Percentiles rank a stretch among this genome's conserved stretches.
Conservation (phyloP, 2,329 filamentous ascomycete genomes). For the Pseudocercospora vitis region DNA sequence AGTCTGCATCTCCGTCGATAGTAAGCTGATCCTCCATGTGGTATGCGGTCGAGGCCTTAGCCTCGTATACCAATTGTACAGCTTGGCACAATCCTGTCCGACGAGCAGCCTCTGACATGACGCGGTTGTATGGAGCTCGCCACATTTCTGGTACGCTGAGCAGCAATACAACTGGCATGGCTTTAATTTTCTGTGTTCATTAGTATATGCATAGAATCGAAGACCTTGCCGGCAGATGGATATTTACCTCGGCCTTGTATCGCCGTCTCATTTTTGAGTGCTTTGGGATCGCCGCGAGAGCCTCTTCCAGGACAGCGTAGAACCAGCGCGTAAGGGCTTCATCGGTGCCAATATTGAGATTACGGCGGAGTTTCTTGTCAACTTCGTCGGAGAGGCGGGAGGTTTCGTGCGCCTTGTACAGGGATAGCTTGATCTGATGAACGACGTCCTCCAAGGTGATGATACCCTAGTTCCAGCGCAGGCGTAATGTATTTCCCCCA, state of each 20-base stretch:
- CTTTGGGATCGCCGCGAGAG: too few species aligned
- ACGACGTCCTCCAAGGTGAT: not conserved
- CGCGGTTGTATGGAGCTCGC: slow-evolving; percentile 10
- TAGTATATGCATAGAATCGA: not conserved
- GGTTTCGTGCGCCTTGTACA: not conserved
- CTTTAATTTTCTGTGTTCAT: slow-evolving; percentile 3
- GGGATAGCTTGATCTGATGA: not conserved
- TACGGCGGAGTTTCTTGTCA: too few species aligned
- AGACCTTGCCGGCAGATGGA: too few species aligned
- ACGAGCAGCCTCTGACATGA: slow-evolving; percentile 16
- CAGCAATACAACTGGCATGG: slow-evolving; percentile 9
- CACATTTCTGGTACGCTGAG: slow-evolving; percentile 22
- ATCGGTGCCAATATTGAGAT: not conserved
- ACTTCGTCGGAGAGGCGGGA: too few species aligned
- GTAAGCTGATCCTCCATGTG: slow-evolving; percentile 5
- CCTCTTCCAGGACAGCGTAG: not conserved
- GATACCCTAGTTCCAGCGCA: not conserved
- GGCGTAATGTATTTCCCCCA: not conserved
- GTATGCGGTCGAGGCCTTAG: slow-evolving; percentile 19
- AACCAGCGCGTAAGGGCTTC: not conserved
- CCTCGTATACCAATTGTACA: slow-evolving; percentile 19
- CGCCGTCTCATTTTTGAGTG: too few species aligned
- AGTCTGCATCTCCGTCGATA: not conserved
- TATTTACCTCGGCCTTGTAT: too few species aligned
- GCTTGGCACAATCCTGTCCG: slow-evolving; percentile 10